phyloP scores from a whole-genome alignment of 495 filamentous ascomycete species.

The Trichoderma asperelloides region DNA sequence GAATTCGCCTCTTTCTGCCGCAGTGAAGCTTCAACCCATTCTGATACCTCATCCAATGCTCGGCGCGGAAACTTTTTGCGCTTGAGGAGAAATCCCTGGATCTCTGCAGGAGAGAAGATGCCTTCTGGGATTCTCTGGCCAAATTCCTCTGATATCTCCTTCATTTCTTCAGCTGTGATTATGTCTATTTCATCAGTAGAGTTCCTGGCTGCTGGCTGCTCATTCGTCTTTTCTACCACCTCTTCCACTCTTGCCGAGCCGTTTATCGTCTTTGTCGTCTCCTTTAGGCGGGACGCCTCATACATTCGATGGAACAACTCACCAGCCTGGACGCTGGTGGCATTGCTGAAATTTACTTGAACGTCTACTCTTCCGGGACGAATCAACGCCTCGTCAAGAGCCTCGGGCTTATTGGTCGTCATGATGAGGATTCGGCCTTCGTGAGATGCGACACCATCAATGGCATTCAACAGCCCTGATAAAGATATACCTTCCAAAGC shows the following conservation, averaged over 20 bases:
- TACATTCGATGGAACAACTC: slow-evolving; percentile 72
- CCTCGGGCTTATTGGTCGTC: slow-evolving; percentile 73
- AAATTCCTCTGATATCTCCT: slow-evolving; percentile 35
- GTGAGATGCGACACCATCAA: slow-evolving; percentile 74
- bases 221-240: background rate
- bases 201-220: slow-evolving; percentile 3
- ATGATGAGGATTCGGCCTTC: slow-evolving; percentile 77
- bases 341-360: slow-evolving; percentile 59
- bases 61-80: slow-evolving; percentile 51
- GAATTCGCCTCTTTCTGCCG: slow-evolving; percentile 33
- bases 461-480: slow-evolving; percentile 72
- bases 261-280: background rate
- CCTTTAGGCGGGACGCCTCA: slow-evolving; percentile 27
- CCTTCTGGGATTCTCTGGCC: slow-evolving; percentile 36
- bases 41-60: slow-evolving; percentile 45
- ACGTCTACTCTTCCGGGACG: slow-evolving; percentile 70
- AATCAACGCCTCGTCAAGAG: slow-evolving; percentile 65
- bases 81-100: slow-evolving; percentile 61
- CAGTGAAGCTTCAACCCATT: slow-evolving; percentile 45
- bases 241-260: background rate
- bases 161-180: slow-evolving; percentile 24
- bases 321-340: slow-evolving; percentile 49
- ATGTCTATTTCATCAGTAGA: slow-evolving; percentile 12
- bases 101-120: slow-evolving; percentile 57
- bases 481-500: slow-evolving; percentile 45